Evolutionary conservation across 768 basidiomycete genomes (phyloP).

Genomic region (Amanita muscaria): DNA sequence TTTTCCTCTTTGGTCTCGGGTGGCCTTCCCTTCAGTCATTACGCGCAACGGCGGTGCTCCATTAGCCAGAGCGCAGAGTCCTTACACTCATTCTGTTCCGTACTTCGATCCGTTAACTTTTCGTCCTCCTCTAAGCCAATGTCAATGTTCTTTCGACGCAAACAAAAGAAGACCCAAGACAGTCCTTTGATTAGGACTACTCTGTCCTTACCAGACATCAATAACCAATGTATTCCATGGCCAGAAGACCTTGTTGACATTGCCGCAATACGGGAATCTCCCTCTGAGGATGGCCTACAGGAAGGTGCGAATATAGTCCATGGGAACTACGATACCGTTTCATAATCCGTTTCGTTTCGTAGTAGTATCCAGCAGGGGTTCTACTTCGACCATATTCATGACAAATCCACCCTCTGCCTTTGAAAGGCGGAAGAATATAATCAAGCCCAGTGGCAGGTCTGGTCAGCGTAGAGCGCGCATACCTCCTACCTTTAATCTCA

Average conservation of each 20-base stretch:
- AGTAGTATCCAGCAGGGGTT: constrained; percentile 35
- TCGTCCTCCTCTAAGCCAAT: constrained; percentile 15
- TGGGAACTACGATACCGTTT: constrained; percentile 56
- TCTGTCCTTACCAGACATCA: constrained; percentile 73
- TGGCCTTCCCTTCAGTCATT: not conserved
- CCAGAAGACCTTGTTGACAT: constrained; percentile 76
- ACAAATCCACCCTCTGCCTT: constrained; percentile 53
- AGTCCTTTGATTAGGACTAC: constrained; percentile 53
- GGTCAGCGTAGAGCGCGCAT: constrained; percentile 57
- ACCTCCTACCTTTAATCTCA: constrained; percentile 78
- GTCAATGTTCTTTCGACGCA: constrained; percentile 82
- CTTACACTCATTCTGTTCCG: not conserved
- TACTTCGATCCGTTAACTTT: constrained; percentile 15
- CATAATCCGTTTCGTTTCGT: constrained; percentile 72
- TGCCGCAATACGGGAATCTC: constrained; percentile 46
- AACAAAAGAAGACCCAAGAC: constrained; percentile 44
- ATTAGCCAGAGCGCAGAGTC: not conserved
- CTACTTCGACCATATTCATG: constrained; percentile 70
- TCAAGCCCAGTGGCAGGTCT: constrained; percentile 35
- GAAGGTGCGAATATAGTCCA: constrained; percentile 66
- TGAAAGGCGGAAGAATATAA: constrained; percentile 41
- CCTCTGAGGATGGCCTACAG: constrained; percentile 28
- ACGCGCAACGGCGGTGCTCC: not conserved
- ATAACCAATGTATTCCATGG: constrained; percentile 73
- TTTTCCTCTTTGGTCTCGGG: not conserved